Conservation (phyloP, 2,329 filamentous ascomycete species). For the Aotearoamyces nothofagi region DNA sequence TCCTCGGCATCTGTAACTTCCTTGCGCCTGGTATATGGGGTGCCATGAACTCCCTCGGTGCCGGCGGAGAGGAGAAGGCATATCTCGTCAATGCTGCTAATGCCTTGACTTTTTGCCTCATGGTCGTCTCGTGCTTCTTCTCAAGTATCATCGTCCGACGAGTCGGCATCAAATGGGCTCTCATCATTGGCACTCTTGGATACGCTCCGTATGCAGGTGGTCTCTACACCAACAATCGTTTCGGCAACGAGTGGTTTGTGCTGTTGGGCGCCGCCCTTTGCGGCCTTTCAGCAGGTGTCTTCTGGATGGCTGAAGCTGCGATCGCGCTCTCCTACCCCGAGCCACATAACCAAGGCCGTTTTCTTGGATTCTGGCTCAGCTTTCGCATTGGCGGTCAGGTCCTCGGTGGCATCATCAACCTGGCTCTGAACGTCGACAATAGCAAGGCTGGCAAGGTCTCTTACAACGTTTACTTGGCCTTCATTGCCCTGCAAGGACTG, state of each 20-base stretch:
- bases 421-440: conserved; percentile 46
- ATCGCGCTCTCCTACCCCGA: conserved; percentile 61
- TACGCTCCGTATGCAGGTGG: conserved; percentile 59
- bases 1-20: conserved; percentile 58
- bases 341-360: conserved; percentile 47
- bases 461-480: conserved; percentile 52
- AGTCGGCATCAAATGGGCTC: conserved; percentile 54
- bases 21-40: conserved; percentile 58
- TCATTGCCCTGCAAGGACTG: conserved; percentile 53
- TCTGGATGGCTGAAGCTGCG: conserved; percentile 54
- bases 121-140: conserved; percentile 54
- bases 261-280: conserved; percentile 53
- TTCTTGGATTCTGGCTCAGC: conserved; percentile 53
- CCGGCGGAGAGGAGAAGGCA: conserved; percentile 25
- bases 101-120: conserved; percentile 40
- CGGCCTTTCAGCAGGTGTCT: conserved; percentile 27
- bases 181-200: conserved; percentile 58
- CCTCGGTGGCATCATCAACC: conserved; percentile 55
- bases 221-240: conserved; percentile 58
- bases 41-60: conserved; percentile 47
- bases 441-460: conserved; percentile 48
- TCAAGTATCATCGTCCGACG: conserved; percentile 36
- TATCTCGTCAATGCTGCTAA: conserved; percentile 28
- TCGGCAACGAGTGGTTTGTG: conserved; percentile 51
- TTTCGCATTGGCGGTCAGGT: conserved; percentile 48